Conservation (phyloP, 2,329 filamentous ascomycete genomes). For the Hirsutella minnesotensis region DNA sequence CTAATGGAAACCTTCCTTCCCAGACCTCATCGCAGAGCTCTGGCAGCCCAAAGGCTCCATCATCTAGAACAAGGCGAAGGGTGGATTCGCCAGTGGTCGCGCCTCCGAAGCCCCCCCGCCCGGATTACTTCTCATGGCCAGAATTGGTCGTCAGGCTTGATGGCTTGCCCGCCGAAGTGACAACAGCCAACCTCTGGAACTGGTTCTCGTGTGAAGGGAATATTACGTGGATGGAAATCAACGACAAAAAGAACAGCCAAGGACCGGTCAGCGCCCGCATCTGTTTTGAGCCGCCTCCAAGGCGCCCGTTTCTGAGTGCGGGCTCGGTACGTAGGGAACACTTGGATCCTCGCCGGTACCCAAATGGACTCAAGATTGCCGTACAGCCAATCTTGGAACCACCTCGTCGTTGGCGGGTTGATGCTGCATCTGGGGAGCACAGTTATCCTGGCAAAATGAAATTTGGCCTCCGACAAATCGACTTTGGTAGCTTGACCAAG, state of each 20-base stretch:
- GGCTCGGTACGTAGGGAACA: slow-evolving; percentile 15
- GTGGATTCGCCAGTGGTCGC: no score
- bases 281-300: slow-evolving; percentile 46
- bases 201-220: slow-evolving; percentile 40
- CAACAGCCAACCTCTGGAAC: slow-evolving; percentile 33
- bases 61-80: no score
- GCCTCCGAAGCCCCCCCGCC: background rate
- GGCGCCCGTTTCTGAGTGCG: slow-evolving; percentile 36
- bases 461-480: slow-evolving; percentile 33
- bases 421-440: slow-evolving; percentile 8
- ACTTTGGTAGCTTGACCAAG: slow-evolving; percentile 49
- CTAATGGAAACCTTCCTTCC: no score
- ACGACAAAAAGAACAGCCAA: slow-evolving; percentile 17
- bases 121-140: slow-evolving; percentile 21
- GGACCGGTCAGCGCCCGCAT: slow-evolving; percentile 28
- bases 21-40: no score
- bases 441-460: slow-evolving; percentile 23
- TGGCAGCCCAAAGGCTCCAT: background rate
- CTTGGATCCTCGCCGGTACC: slow-evolving; percentile 8
- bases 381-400: slow-evolving; percentile 1
- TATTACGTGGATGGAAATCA: slow-evolving; percentile 45
- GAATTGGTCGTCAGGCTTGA: slow-evolving; percentile 19
- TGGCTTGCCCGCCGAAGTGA: slow-evolving; percentile 22
- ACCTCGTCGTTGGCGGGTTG: slow-evolving; percentile 8
- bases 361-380: slow-evolving; percentile 10